phyloP scores from a whole-genome alignment of 176 grass and related monocot genomes.

The Eremochloa ophiuroides region DNA sequence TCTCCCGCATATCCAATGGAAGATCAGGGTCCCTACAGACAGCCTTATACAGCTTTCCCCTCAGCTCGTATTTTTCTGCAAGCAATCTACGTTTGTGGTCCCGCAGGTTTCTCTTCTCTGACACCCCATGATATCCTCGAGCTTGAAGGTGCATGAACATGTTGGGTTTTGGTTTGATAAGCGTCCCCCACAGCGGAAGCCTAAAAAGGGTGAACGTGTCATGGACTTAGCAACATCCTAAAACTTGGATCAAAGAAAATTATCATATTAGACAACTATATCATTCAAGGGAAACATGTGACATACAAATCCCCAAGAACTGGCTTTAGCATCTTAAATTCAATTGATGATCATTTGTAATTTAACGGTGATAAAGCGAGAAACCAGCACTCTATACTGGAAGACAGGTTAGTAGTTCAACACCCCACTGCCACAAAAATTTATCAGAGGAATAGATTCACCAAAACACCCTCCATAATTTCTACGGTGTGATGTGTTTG shows the following conservation, averaged over 20 bases:
- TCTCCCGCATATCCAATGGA: constrained; percentile 52
- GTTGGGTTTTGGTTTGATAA: constrained; percentile 54
- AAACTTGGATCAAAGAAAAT: constrained; percentile 32
- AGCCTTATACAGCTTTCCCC: constrained; percentile 60
- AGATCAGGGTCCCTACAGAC: constrained; percentile 64
- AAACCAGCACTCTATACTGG: not conserved
- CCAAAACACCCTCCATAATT: not conserved
- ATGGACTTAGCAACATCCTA: constrained; percentile 62
- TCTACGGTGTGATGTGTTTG: not conserved
- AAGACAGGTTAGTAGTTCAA: not conserved
- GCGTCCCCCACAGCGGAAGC: constrained; percentile 54
- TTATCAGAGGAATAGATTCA: not conserved
- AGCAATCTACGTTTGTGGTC: constrained; percentile 77
- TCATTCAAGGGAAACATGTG: not conserved
- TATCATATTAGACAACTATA: constrained; percentile 35
- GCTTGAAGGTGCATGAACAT: constrained; percentile 63
- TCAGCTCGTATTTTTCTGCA: constrained; percentile 65
- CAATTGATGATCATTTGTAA: not conserved
- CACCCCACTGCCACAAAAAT: not conserved
- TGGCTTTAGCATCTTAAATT: not conserved
- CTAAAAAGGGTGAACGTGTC: constrained; percentile 57
- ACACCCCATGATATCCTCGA: constrained; percentile 42
- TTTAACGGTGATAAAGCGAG: not conserved
- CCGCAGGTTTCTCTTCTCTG: constrained; percentile 53
- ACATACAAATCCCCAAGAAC: not conserved